phyloP scores from a whole-genome alignment of 768 basidiomycete species.

The Flagelloscypha sp. region DNA sequence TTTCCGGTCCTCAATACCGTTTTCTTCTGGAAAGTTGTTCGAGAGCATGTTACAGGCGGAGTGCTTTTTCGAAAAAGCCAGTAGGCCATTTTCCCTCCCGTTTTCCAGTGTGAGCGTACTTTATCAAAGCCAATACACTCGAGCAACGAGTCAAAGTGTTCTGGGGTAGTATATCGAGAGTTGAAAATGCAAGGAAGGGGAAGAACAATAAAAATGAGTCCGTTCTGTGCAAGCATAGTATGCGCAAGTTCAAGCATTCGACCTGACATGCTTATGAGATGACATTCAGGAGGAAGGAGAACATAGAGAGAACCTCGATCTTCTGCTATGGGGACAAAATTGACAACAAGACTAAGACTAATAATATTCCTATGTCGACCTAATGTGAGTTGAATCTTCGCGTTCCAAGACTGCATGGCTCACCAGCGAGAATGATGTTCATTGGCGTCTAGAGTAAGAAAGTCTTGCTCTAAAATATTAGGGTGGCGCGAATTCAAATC shows the following conservation, averaged over 20 bases:
- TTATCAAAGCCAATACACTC: constrained; percentile 52
- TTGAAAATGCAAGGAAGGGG: constrained; percentile 81
- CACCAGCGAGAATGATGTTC: constrained; percentile 54
- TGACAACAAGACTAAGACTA: constrained; percentile 83
- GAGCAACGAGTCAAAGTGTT: constrained; percentile 53
- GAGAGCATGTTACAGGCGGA: constrained; percentile 1
- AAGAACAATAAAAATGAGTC: constrained; percentile 66
- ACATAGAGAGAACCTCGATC: constrained; percentile 55
- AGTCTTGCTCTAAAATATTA: constrained; percentile 78
- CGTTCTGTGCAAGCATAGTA: constrained; percentile 42
- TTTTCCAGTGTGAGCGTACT: constrained; percentile 52
- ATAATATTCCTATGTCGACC: too few species aligned
- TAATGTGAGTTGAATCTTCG: too few species aligned
- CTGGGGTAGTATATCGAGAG: constrained; percentile 70
- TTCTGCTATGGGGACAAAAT: constrained; percentile 70
- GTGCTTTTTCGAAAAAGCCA: constrained; percentile 61
- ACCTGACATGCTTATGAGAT: constrained; percentile 31
- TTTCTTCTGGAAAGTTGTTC: constrained; percentile 42
- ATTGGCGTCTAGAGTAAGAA: constrained; percentile 50
- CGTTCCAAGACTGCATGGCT: too few species aligned
- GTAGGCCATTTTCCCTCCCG: constrained; percentile 79
- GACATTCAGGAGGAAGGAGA: background rate
- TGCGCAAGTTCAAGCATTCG: constrained; percentile 62
- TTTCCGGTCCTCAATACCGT: constrained; percentile 51
- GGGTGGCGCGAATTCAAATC: constrained; percentile 83